A percentile compares a stretch with the other conserved stretches of the same genome.
Conservation (phyloP, 2,329 filamentous ascomycete genomes). For the Ceratocystis variospora region DNA sequence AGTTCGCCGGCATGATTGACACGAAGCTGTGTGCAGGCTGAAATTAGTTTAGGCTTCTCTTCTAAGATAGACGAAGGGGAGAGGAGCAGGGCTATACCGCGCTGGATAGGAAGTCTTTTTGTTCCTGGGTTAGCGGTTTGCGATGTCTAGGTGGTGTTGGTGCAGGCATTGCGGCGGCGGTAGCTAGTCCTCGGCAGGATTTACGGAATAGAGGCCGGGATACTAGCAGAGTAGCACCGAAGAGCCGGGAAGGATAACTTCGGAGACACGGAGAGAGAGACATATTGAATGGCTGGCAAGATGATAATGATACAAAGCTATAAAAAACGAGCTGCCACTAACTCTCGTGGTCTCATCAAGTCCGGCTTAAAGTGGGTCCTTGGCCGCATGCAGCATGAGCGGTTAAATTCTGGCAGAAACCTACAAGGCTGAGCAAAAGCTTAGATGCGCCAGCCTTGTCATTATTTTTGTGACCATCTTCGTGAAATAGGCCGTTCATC, state of each 20-base stretch:
- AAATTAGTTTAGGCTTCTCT: background rate
- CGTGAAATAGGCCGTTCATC: background rate
- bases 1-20: constrained; percentile 97
- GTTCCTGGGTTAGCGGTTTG: constrained; percentile 53
- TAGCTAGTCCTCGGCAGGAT: constrained; percentile 11
- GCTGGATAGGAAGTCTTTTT: constrained; percentile 61
- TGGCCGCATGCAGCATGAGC: background rate
- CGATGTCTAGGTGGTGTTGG: constrained; percentile 27
- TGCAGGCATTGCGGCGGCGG: constrained; percentile 21
- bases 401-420: background rate
- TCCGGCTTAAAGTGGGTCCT: background rate
- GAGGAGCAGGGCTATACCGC: constrained; percentile 35
- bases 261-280: background rate
- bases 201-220: background rate
- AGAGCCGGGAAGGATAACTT: background rate
- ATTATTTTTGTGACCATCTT: background rate
- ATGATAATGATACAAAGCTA: background rate
- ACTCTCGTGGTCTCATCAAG: background rate
- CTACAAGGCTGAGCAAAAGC: background rate
- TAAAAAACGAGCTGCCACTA: no score
- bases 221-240: background rate
- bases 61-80: background rate
- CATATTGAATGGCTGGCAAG: background rate
- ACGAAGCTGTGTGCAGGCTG: constrained; percentile 44
- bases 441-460: background rate